Evolutionary conservation across 805 yeast genomes (phyloP), one percentile per base, ranked within the genome.

Genomic region (Saccharomycopsis babjevae): DNA sequence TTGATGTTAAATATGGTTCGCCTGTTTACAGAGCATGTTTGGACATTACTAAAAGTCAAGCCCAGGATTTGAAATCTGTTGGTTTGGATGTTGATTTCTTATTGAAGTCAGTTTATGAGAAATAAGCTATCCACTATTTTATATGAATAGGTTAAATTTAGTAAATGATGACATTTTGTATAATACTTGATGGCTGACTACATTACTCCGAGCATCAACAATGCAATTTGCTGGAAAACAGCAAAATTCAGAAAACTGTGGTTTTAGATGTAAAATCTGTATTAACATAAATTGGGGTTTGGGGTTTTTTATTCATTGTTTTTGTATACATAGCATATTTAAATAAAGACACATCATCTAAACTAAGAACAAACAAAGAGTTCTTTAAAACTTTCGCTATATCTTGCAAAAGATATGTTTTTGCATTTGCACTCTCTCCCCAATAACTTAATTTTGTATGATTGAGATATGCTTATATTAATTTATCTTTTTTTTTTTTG

Each of bases 11-110:
- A 56, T 74, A 80, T 54, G 74, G 76, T 7, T 78, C 85, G 11
- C 73, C 78, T 7, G 75, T 79, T 10, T 84, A 86, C 65, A 74
- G 76, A 56, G 79, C 77, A 52, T 84, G 90, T 60, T 75, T 85
- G 2, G 73, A 78, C 50, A 76, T 82, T 10, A 76, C 87, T 43
- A 72, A 73, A 52, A 78, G 78, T 56, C 94, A 89, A 67, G 82
- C 86, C 36, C 75, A 77, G 40, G 82, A 80, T n/a, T 72, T 90
- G 66, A 83, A 83, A 66, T 71, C 74, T 0, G 82, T 80, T 22
- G 94, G 96, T 0, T 72, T 91, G 54, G 89, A 89, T 67, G 84
- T 89, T 64, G 93, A 84, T 58, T 88, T 83, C 70, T 73, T 87
- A 67, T 77, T 88, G 66, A 82, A 81, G 39, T 38, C 56, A 8